Evolutionary conservation across 2,329 filamentous ascomycete genomes (phyloP).

Genomic region (Xylaria sp.): DNA sequence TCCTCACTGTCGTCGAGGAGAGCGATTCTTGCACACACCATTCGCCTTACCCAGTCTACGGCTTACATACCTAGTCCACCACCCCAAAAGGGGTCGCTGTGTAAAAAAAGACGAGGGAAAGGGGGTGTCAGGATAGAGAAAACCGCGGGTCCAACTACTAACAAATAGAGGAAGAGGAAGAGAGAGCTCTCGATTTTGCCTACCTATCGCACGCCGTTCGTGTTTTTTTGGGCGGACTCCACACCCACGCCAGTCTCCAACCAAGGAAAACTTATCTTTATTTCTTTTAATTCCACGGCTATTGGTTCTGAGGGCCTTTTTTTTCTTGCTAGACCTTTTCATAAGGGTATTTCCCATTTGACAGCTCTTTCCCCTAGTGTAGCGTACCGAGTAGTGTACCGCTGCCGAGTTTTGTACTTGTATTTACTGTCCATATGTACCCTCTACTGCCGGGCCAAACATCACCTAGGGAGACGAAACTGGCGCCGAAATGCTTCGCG

Average conservation of each 20-base stretch:
- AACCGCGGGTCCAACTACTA: constrained; percentile 6
- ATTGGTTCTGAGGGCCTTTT: constrained; percentile 18
- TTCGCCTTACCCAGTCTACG: neutral
- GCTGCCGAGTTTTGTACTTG: constrained; percentile 20
- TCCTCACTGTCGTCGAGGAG: neutral
- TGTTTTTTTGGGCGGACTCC: constrained; percentile 23
- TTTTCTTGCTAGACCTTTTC: constrained; percentile 13
- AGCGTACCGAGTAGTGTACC: neutral
- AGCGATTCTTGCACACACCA: neutral
- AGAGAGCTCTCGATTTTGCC: constrained; percentile 2
- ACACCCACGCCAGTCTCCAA: constrained; percentile 24
- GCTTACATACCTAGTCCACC: neutral
- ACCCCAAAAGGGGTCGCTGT: constrained; percentile 1
- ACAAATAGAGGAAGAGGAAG: neutral
- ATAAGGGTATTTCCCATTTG: constrained; percentile 3
- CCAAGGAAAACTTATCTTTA: constrained; percentile 20
- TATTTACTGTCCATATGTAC: constrained; percentile 14
- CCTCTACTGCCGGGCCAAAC: constrained; percentile 17
- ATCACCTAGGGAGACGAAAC: constrained; percentile 20
- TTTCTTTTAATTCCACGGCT: constrained; percentile 28
- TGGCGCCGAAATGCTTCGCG: constrained; percentile 34
- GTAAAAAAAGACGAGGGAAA: neutral
- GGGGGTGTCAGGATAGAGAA: neutral
- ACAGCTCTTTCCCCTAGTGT: constrained; percentile 14
- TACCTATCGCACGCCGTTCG: constrained; percentile 6